Evolutionary conservation across 352 stramenopile genomes (phyloP).

Genomic region (Phytopythium oedochilum): DNA sequence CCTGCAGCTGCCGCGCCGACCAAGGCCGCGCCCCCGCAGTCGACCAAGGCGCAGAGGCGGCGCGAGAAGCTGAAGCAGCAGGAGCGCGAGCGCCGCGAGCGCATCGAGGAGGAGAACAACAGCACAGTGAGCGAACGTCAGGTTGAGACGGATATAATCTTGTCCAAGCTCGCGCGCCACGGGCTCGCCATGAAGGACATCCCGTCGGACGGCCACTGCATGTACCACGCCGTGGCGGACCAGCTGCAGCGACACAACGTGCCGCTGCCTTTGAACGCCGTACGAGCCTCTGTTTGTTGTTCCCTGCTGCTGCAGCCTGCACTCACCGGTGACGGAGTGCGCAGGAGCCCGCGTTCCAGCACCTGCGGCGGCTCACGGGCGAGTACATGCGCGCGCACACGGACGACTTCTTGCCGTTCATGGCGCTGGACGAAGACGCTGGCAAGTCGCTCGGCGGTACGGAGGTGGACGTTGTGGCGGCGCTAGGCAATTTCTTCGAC

Average conservation of each 20-base stretch:
- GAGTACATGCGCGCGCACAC: conserved; percentile 77
- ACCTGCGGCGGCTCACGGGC: conserved; percentile 65
- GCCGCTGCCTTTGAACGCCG: conserved; percentile 6
- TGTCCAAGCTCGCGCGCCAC: conserved; percentile 42
- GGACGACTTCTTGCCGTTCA: conserved; percentile 92
- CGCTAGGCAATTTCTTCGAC: too few species aligned
- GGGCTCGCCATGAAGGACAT: conserved; percentile 90
- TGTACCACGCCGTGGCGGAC: conserved; percentile 95
- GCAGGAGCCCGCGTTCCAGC: conserved; percentile 46
- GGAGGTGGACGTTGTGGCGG: too few species aligned
- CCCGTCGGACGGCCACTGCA: conserved; percentile 95
- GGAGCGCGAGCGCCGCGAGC: conserved; percentile 63
- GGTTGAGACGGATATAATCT: conserved; percentile 75
- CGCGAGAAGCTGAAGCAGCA: conserved; percentile 74
- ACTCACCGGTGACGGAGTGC: neutral
- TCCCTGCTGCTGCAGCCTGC: neutral
- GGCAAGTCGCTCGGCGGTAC: conserved; percentile 28
- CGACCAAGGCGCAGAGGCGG: conserved; percentile 68
- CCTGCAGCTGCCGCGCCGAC: conserved; percentile 1
- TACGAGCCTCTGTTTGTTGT: neutral
- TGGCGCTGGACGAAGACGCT: conserved; percentile 60
- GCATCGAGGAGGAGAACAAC: conserved; percentile 76
- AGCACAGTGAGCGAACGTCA: conserved; percentile 77
- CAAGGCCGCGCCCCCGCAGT: conserved; percentile 22
- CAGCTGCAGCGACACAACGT: conserved; percentile 76